Evolutionary conservation across 768 basidiomycete genomes (phyloP), one percentile per base, ranked within the genome.

Genomic region (Termitomyces heimii): DNA sequence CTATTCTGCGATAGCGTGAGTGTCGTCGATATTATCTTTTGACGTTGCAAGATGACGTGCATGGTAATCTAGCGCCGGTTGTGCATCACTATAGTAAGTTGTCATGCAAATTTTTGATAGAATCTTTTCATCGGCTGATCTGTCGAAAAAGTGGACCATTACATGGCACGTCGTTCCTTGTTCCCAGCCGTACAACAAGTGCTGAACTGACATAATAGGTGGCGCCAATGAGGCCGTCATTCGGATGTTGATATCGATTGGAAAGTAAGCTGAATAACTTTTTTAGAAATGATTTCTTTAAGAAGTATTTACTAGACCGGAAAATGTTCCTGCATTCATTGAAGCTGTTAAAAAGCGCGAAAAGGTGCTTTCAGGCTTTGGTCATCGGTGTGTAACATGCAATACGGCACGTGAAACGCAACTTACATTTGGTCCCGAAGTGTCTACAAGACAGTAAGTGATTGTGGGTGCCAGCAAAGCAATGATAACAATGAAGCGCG

Each of bases 171-270:
- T 63, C 28, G 13, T 26, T 37, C 9, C 14, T 43, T 8, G 20
- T 31, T 29, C 31, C 20, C 18, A 14, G 0, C 28, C 14, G 37
- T n/a, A n/a, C 9, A 18, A n/a, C n/a, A 57, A 14, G 57, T 52
- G 10, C 46, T 58, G 28, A 56, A 18, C 57, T 49, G 20, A 24
- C 49, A 58, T 14, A 29, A 54, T 67, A 81, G 90, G 92, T 62
- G 92, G 93, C 52, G 94, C 93, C 3, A 94, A 94, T 63, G 93
- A 96, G 70, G 92, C 94, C 5, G 94, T 96, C 59, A 93, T 96
- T 66, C 85, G 94, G 14, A 96, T 96, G 94, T 76, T 96, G 42
- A 80, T 92, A 43, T 85, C 89, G 1, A 94, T 96, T 60, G 93
- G 92, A 64, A 84, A 83, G 83, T 89, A 64, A 65, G 83, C 68